Percentiles rank a stretch among this genome's conserved stretches.
phyloP scores from a whole-genome alignment of 2,329 filamentous ascomycete species.

The Thermochaetoides dissita region DNA sequence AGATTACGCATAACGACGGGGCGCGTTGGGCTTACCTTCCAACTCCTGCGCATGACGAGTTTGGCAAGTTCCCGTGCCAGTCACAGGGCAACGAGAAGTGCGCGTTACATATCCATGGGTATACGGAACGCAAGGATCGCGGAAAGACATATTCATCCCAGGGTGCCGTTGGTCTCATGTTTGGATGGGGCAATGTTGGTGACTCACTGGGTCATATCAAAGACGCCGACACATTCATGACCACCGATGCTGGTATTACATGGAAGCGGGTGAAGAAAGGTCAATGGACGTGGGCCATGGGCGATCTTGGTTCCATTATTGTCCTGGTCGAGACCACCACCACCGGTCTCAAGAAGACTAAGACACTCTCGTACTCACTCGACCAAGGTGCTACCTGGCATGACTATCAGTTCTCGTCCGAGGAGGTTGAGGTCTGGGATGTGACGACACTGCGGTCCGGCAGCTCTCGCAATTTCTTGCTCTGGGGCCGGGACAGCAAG shows the following conservation, averaged over 20 bases:
- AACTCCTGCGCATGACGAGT: slow-evolving; percentile 55
- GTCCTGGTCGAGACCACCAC: slow-evolving; percentile 62
- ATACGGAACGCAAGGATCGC: slow-evolving; percentile 75
- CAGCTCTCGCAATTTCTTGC: slow-evolving; percentile 75
- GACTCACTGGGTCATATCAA: slow-evolving; percentile 47
- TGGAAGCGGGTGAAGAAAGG: slow-evolving; percentile 84
- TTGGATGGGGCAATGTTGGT: slow-evolving; percentile 86
- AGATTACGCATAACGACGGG: slow-evolving; percentile 94
- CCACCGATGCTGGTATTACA: slow-evolving; percentile 72
- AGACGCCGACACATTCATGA: slow-evolving; percentile 81
- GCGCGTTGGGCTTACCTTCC: slow-evolving; percentile 68
- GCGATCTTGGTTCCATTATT: slow-evolving; percentile 85
- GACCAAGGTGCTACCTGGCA: slow-evolving; percentile 74
- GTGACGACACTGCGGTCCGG: slow-evolving; percentile 84
- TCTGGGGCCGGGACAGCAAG: slow-evolving; percentile 60
- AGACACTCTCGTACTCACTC: slow-evolving; percentile 32
- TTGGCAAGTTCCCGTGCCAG: slow-evolving; percentile 58
- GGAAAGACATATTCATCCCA: slow-evolving; percentile 77
- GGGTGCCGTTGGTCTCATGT: slow-evolving; percentile 79
- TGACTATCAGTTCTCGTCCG: slow-evolving; percentile 57
- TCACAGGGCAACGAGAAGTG: slow-evolving; percentile 52
- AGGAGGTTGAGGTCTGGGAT: slow-evolving; percentile 59
- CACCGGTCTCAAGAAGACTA: slow-evolving; percentile 33
- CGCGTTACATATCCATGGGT: slow-evolving; percentile 84
- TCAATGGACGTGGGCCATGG: slow-evolving; percentile 83